Conservation (phyloP, 257 asterid genomes). For the Striga asiatica region DNA sequence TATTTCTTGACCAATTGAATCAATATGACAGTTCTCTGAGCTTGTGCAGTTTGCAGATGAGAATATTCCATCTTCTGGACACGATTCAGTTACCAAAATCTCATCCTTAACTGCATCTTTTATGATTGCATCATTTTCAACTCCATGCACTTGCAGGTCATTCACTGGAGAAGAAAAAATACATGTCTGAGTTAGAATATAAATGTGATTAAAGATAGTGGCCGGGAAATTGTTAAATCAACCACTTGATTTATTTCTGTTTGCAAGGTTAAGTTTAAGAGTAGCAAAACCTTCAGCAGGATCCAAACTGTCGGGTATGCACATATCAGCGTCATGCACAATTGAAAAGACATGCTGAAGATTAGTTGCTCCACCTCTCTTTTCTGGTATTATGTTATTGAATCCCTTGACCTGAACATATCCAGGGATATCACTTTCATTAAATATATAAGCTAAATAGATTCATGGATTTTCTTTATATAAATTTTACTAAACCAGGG, state of each 20-base stretch:
- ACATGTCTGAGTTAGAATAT: constrained; percentile 29
- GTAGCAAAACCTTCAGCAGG: constrained; percentile 36
- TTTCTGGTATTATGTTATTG: constrained; percentile 21
- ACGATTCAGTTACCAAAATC: constrained; percentile 34
- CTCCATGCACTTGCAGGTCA: constrained; percentile 16
- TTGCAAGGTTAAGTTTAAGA: constrained; percentile 11
- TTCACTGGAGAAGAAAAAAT: constrained; percentile 17
- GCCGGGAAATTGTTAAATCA: not conserved
- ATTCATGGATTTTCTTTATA: constrained; percentile 10
- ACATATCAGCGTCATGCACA: constrained; percentile 27
- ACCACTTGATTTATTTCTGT: constrained; percentile 3
- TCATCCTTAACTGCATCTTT: constrained; percentile 26
- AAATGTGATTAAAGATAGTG: constrained; percentile 4
- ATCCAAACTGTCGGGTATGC: constrained; percentile 59
- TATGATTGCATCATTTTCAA: constrained; percentile 25
- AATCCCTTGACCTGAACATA: constrained; percentile 17
- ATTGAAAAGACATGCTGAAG: constrained; percentile 26
- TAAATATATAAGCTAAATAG: constrained; percentile 18
- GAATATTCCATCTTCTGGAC: constrained; percentile 41
- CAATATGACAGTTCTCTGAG: constrained; percentile 43
- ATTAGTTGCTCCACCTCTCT: constrained; percentile 23
- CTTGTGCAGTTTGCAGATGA: constrained; percentile 23
- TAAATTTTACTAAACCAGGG: constrained; percentile 1
- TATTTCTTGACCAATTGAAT: constrained; percentile 49
- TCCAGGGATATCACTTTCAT: constrained; percentile 27